These are phyloP conservation scores for Alternaria sp. DNA, from an alignment of 2,329 filamentous ascomycete species.

Conservation along the genomic window DNA sequence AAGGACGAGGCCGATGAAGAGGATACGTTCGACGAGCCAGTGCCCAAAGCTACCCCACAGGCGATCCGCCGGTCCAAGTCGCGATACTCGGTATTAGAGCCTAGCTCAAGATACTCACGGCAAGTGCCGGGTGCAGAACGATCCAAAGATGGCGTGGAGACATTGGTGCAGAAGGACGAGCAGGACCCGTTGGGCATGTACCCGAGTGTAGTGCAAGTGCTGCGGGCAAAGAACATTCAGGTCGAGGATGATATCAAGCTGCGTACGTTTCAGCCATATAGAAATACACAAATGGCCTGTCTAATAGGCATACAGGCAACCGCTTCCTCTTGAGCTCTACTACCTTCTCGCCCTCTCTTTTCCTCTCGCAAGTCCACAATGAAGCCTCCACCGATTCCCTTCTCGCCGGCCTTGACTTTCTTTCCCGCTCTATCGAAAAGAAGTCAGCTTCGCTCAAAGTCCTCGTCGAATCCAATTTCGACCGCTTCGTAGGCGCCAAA, in stretches of 20 bases:
- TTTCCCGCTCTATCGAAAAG: slow-evolving; percentile 93
- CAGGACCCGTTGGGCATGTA: slow-evolving; percentile 88
- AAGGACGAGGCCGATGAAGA: slow-evolving; percentile 73
- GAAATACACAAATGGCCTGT: slow-evolving; percentile 8
- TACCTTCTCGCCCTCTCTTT: slow-evolving; percentile 90
- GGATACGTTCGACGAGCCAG: slow-evolving; percentile 59
- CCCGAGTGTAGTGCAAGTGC: slow-evolving; percentile 82
- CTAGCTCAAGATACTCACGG: slow-evolving; percentile 72
- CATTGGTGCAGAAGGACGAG: slow-evolving; percentile 88
- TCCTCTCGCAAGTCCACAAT: slow-evolving; percentile 90
- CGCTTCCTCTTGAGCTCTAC: slow-evolving; percentile 95
- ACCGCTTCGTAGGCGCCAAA: slow-evolving; percentile 96
- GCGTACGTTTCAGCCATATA: slow-evolving; percentile 62
- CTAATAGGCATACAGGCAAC: slow-evolving; percentile 66
- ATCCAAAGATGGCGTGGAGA: slow-evolving; percentile 73
- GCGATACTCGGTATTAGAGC: slow-evolving; percentile 84
- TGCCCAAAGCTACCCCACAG: slow-evolving; percentile 31
- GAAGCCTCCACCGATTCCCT: slow-evolving; percentile 83
- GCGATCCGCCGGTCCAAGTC: slow-evolving; percentile 69
- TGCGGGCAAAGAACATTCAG: slow-evolving; percentile 78
- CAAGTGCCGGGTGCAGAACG: slow-evolving; percentile 75
- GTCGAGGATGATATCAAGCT: slow-evolving; percentile 84
- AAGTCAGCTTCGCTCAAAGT: slow-evolving; percentile 97
- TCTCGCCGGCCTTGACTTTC: slow-evolving; percentile 80
- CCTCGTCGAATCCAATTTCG: slow-evolving; percentile 96